Evolutionary conservation across 306 rosid species (phyloP), one percentile per base, ranked within the genome.

Genomic region (Quercus variabilis): DNA sequence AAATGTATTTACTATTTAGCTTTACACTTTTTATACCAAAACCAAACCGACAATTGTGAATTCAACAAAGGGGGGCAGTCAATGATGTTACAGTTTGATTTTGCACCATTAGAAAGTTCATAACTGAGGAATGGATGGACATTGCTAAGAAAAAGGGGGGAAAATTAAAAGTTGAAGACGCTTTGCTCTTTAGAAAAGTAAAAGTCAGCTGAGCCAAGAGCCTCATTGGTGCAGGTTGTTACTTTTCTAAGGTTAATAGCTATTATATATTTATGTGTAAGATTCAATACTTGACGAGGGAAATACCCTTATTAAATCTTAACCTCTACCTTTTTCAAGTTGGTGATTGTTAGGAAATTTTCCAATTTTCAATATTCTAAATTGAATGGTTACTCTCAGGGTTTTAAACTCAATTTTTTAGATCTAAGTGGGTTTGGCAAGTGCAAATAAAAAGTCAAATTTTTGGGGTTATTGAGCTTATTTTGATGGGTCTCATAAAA

Each of bases 21-120:
- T 23, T 15, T 31, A 35, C 35, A 65, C 69, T 18, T 38, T 86
- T 71, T 83, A 35, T 75, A 86, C 89, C 87, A 83, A 86, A 80
- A 49, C 54, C 54, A 67, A 33, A 67, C 49, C 43, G 52, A 67
- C 49, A 18, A 35, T 41, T 41, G 46, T 41, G 11, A 41, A 41
- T 67, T 67, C 49, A 35, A 17, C 51, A 35, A 67, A 35, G 35
- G 49, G 15, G 51, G 17, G 1, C 18, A 33, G 72, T 67, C 51
- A 67, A 33, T 6, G 21, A 35, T 33, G 72, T 67, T 18, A 33
- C 72, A 67, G 72, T 31, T 64, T 67, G 72, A 19, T 67, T 65
- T 64, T 68, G 26, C 26, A 68, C 72, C 54, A 35, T 35, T 35
- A 33, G 52, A 68, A 38, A 33, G 72, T 68, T 35, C 72, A 15